Percentiles rank a stretch among this genome's conserved stretches.
Evolutionary conservation across 805 yeast genomes (phyloP).

Genomic region (Candida germanica): DNA sequence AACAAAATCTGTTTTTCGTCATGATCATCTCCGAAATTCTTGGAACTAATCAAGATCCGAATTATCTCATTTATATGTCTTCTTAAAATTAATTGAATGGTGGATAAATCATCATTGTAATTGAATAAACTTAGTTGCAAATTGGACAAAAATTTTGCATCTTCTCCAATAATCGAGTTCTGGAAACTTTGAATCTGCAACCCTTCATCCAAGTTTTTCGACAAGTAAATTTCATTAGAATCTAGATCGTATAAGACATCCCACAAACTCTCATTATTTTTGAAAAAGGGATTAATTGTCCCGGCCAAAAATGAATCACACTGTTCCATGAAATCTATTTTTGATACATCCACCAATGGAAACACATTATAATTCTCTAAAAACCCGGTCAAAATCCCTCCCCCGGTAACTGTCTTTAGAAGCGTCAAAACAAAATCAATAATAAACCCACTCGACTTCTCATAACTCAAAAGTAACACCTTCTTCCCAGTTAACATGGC

Average conservation of each 20-base stretch:
- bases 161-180: conserved; percentile 42
- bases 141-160: conserved; percentile 42
- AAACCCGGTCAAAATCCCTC: conserved; percentile 41
- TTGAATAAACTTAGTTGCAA: conserved; percentile 41
- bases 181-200: conserved; percentile 15
- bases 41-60: conserved; percentile 35
- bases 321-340: conserved; percentile 46
- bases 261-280: conserved; percentile 52
- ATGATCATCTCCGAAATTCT: conserved; percentile 26
- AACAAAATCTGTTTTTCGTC: conserved; percentile 16
- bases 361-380: conserved; percentile 40
- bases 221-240: conserved; percentile 34
- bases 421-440: conserved; percentile 39
- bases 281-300: conserved; percentile 64
- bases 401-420: conserved; percentile 40
- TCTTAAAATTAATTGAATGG: conserved; percentile 41
- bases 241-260: conserved; percentile 64
- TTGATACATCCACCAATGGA: conserved; percentile 62
- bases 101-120: conserved; percentile 46
- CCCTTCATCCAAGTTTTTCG: conserved; percentile 9
- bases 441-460: conserved; percentile 42
- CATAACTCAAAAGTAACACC: conserved; percentile 37
- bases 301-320: conserved; percentile 54
- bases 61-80: conserved; percentile 44
- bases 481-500: conserved; percentile 38